Percentiles rank a stretch among this genome's conserved stretches.
Conservation (phyloP, 192 early-diverging fungal species). For the Coemansia sp. region DNA sequence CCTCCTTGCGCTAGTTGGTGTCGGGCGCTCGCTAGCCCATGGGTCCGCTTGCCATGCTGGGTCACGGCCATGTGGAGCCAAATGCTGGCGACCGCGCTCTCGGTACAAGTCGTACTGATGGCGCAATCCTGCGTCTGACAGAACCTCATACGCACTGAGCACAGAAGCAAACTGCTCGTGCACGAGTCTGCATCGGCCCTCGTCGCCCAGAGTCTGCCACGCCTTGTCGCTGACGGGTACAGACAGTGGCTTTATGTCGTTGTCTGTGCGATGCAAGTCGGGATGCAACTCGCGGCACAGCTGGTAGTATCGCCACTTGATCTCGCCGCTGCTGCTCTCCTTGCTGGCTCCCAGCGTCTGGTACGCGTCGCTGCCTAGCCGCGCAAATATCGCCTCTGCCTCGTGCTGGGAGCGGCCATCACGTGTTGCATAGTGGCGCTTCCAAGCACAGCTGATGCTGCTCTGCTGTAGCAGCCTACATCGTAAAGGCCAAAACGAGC, state of each 20-base stretch:
- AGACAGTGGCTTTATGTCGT: background rate
- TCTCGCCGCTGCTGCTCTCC: constrained; percentile 19
- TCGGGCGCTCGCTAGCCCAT: constrained; percentile 41
- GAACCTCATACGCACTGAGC: constrained; percentile 32
- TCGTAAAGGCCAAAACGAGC: background rate
- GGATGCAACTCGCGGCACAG: constrained; percentile 48
- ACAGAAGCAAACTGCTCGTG: constrained; percentile 30
- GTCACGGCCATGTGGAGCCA: background rate
- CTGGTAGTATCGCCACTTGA: constrained; percentile 42
- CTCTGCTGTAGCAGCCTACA: background rate
- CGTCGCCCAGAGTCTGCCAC: constrained; percentile 20
- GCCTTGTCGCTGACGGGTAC: constrained; percentile 1
- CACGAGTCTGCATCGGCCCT: constrained; percentile 10
- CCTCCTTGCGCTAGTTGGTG: background rate
- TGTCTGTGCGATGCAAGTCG: constrained; percentile 16
- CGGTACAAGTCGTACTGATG: constrained; percentile 20
- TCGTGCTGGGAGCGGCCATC: constrained; percentile 6
- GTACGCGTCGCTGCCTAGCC: constrained; percentile 29
- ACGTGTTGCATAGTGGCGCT: background rate
- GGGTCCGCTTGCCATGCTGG: background rate
- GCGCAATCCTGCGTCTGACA: constrained; percentile 22
- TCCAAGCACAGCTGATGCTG: background rate
- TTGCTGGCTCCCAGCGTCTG: constrained; percentile 24
- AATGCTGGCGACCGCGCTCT: background rate
- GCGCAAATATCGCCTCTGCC: constrained; percentile 14